Evolutionary conservation across 2,329 filamentous ascomycete genomes (phyloP).

Genomic region (Fusarium beomiforme): DNA sequence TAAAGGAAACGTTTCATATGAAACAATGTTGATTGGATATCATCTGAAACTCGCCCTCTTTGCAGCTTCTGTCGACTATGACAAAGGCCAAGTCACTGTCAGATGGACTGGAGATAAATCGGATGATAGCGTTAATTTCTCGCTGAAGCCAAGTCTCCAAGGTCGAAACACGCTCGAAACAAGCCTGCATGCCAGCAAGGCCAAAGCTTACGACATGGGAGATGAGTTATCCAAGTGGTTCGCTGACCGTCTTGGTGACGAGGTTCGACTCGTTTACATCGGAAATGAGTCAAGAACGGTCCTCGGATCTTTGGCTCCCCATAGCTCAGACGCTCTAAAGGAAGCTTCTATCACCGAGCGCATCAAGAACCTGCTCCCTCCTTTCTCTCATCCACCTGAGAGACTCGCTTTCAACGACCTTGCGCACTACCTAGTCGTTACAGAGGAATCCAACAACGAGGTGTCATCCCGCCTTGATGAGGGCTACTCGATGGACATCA

Average conservation of each 20-base stretch:
- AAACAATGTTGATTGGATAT: conserved; percentile 39
- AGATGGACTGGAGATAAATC: not conserved
- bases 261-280: conserved; percentile 33
- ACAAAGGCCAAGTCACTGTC: not conserved
- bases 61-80: conserved; percentile 13
- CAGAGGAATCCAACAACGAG: conserved; percentile 38
- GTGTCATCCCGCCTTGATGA: conserved; percentile 24
- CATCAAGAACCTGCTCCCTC: conserved; percentile 5
- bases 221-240: conserved; percentile 34
- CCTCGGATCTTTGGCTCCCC: conserved; percentile 36
- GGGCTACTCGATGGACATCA: conserved; percentile 32
- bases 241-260: conserved; percentile 24
- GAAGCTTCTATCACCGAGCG: not conserved
- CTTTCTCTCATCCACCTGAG: conserved; percentile 14
- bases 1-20: not conserved
- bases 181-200: conserved; percentile 26
- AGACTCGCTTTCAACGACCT: conserved; percentile 32
- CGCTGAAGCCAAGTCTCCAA: conserved; percentile 5
- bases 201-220: conserved; percentile 38
- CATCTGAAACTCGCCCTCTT: conserved; percentile 35
- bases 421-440: conserved; percentile 39
- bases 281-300: conserved; percentile 36
- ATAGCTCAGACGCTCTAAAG: conserved; percentile 30
- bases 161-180: conserved; percentile 2
- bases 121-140: conserved; percentile 12